phyloP scores from a whole-genome alignment of 139 green algal species.

The Picochlorum costavermella region DNA sequence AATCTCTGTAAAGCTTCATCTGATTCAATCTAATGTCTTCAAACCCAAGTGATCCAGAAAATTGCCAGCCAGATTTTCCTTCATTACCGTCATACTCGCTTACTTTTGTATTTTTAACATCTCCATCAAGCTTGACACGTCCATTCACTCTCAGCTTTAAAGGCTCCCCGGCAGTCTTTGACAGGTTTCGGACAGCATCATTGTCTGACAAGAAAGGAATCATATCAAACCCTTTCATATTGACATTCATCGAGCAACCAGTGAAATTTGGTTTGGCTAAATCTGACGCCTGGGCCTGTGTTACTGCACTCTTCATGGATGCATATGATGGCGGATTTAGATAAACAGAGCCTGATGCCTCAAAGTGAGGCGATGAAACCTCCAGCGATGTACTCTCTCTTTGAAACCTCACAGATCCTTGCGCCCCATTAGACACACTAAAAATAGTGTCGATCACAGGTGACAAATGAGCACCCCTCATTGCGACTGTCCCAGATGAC shows the following conservation, averaged over 20 bases:
- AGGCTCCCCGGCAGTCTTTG: conserved; percentile 23
- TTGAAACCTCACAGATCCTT: conserved; percentile 23
- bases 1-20: conserved; percentile 44
- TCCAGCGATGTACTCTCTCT: conserved; percentile 17
- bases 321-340: conserved; percentile 26
- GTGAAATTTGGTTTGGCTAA: conserved; percentile 33
- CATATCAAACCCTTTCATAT: conserved; percentile 55
- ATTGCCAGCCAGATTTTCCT: conserved; percentile 10
- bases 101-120: not conserved
- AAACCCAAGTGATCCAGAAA: conserved; percentile 39
- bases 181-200: conserved; percentile 12
- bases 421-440: conserved; percentile 31
- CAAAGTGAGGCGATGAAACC: conserved; percentile 30
- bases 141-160: conserved; percentile 42
- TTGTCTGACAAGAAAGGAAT: conserved; percentile 41
- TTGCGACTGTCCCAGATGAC: conserved; percentile 30
- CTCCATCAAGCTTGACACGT: conserved; percentile 11
- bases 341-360: conserved; percentile 29
- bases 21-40: conserved; percentile 59
- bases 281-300: conserved; percentile 35
- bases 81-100: not conserved
- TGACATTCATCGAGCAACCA: conserved; percentile 30
- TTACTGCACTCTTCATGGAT: conserved; percentile 34
- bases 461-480: conserved; percentile 55
- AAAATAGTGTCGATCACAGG: conserved; percentile 49